Evolutionary conservation across 495 filamentous ascomycete genomes (phyloP).

Genomic region (Clavariopsis aquatica): DNA sequence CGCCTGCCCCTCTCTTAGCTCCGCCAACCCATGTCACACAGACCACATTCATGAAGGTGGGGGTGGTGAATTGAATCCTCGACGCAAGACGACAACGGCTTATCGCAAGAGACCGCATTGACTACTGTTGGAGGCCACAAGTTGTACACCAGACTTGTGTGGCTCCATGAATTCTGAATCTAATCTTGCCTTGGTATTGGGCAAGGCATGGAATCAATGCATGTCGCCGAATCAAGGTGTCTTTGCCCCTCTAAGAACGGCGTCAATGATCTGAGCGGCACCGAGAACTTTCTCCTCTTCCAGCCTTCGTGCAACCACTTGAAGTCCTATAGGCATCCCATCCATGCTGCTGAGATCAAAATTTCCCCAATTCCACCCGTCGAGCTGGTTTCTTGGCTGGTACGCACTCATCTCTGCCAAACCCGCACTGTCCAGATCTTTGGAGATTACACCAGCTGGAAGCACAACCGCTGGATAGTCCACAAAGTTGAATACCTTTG

Average conservation of each 20-base stretch:
- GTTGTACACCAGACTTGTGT: not conserved
- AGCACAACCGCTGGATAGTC: conserved; percentile 40
- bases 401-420: conserved; percentile 29
- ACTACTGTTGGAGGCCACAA: conserved; percentile 5
- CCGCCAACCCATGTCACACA: not conserved
- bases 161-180: not conserved
- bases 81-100: not conserved
- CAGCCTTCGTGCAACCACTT: conserved; percentile 37
- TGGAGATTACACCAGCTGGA: conserved; percentile 35
- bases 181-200: not conserved
- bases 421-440: conserved; percentile 22
- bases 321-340: conserved; percentile 37
- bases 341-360: conserved; percentile 38
- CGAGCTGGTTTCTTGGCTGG: conserved; percentile 38
- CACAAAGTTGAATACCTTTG: conserved; percentile 41
- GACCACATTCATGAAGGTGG: conserved; percentile 21
- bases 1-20: not conserved
- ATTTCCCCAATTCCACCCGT: conserved; percentile 43
- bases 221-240: conserved; percentile 3
- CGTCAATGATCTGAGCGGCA: conserved; percentile 49
- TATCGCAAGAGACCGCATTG: conserved; percentile 14
- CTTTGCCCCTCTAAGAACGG: conserved; percentile 3
- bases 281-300: conserved; percentile 46
- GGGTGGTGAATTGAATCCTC: conserved; percentile 10
- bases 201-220: not conserved